Evolutionary conservation across 83 land plant genomes (phyloP).

Genomic region (Larix sibirica): DNA sequence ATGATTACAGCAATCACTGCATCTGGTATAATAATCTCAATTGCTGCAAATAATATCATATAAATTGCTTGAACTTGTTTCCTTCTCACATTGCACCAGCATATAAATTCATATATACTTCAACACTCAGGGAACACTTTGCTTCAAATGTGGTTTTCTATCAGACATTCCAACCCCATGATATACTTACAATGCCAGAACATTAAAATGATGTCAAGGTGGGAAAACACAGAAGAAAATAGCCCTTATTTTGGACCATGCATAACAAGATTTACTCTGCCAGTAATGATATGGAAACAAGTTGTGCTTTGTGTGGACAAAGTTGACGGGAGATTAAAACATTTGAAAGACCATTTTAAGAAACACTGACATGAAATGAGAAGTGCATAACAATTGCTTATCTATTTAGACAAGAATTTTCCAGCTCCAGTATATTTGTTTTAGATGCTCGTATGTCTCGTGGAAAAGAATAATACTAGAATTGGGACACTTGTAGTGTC

Average conservation of each 20-base stretch:
- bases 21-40: background rate
- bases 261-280: too few relatives aligned
- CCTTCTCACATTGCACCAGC: background rate
- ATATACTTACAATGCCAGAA: background rate
- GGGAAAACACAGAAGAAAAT: background rate
- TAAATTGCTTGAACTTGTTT: background rate
- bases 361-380: too few relatives aligned
- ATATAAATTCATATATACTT: background rate
- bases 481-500: background rate
- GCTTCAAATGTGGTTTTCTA: background rate
- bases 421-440: too few relatives aligned
- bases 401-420: too few relatives aligned
- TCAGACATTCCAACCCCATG: background rate
- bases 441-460: too few relatives aligned
- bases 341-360: too few relatives aligned
- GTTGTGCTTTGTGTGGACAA: too few relatives aligned
- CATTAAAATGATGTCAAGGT: background rate
- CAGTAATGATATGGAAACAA: too few relatives aligned
- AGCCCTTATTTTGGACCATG: background rate
- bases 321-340: too few relatives aligned
- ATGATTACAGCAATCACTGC: too few relatives aligned
- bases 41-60: background rate
- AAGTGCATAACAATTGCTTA: too few relatives aligned
- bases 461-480: too few relatives aligned
- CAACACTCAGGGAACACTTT: background rate